Percentiles rank a stretch among this genome's conserved stretches.
These are phyloP conservation scores for Claviceps arundinis DNA, from an alignment of 2,329 filamentous ascomycete species.

Conservation along the genomic window DNA sequence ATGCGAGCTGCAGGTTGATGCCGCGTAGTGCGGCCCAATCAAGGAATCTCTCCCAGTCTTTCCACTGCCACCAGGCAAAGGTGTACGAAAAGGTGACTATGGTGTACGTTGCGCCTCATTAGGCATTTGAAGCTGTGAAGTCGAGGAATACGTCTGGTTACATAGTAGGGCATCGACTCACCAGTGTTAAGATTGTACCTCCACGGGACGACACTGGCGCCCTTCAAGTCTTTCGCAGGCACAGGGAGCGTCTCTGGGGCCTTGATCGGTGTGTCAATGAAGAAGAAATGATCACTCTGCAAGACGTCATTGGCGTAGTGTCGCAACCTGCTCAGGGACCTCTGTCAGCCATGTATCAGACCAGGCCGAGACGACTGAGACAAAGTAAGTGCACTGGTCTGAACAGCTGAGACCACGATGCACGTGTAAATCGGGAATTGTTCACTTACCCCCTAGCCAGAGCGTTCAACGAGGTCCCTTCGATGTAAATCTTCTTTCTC, in stretches of 20 bases:
- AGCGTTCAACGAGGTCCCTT: slow-evolving; percentile 11
- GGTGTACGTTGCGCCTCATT: not conserved
- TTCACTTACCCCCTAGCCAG: slow-evolving; percentile 11
- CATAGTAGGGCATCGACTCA: slow-evolving; percentile 8
- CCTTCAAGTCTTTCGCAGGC: slow-evolving; percentile 3
- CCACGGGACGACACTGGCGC: slow-evolving; percentile 10
- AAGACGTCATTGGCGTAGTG: slow-evolving; percentile 11
- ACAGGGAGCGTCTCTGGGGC: slow-evolving; percentile 3
- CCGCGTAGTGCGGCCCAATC: slow-evolving; percentile 40
- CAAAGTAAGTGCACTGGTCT: not conserved
- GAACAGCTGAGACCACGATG: not conserved
- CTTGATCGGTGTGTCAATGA: slow-evolving; percentile 4
- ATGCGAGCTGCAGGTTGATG: slow-evolving; percentile 37
- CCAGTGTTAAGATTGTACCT: slow-evolving; percentile 37
- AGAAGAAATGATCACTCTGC: slow-evolving; percentile 10
- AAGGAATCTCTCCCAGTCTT: slow-evolving; percentile 38
- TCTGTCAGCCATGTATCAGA: not conserved
- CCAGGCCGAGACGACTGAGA: not conserved
- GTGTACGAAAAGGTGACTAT: slow-evolving; percentile 39
- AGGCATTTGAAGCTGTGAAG: not conserved
- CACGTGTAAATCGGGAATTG: not conserved
- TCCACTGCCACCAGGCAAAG: slow-evolving; percentile 36
- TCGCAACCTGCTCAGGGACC: slow-evolving; percentile 3
- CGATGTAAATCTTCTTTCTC: slow-evolving; percentile 8
- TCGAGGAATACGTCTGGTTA: not conserved